Evolutionary conservation across 2,329 filamentous ascomycete species (phyloP), one percentile per base, ranked within the genome.

Genomic region (Paraphoma sp.): DNA sequence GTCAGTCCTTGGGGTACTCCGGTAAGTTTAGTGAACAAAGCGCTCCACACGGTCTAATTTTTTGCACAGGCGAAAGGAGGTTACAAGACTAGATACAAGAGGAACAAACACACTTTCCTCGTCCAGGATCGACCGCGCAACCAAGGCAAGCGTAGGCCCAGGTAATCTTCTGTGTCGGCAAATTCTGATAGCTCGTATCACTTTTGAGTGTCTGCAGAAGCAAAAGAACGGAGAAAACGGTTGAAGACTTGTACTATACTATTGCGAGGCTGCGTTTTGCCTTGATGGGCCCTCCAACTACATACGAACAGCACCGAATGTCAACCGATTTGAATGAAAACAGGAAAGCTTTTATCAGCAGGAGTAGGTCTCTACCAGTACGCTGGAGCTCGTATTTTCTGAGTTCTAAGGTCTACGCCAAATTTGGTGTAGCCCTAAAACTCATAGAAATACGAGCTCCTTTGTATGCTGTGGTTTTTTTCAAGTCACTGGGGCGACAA

Each of bases 1-100:
- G 92, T 95, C 69, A 97, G 92, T 80, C 95, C 95, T 56, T 99
- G 96, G 95, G 95, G 96, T 76, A 89, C 88, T 75, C 94, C 92
- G 74, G 93, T 96, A 89, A 81, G 92, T 87, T 52, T 64, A 48
- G 11, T n/a, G 40, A 52, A 41, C 36, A 36, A 17, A 45, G 36
- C 18, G 11, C 6, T 29, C 10, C 23, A 29, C 33, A 36, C 33
- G 14, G 9, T 18, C 33, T 52, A 41, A 52, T 31, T 6, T 9
- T 28, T 12, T 7, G 10, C 11, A n/a, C 46, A 81, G 76, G 86
- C 91, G 78, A 94, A 94, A 84, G 87, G 89, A 76, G 91, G 91
- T 62, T 97, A 89, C 87, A 98, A 97, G 85, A 97, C 94, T 45
- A 87, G 94, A 65, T 87, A 87, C 70, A 96, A 90, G 82, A 86